Evolutionary conservation across 306 rosid genomes (phyloP).

Genomic region (Purshia tridentata): DNA sequence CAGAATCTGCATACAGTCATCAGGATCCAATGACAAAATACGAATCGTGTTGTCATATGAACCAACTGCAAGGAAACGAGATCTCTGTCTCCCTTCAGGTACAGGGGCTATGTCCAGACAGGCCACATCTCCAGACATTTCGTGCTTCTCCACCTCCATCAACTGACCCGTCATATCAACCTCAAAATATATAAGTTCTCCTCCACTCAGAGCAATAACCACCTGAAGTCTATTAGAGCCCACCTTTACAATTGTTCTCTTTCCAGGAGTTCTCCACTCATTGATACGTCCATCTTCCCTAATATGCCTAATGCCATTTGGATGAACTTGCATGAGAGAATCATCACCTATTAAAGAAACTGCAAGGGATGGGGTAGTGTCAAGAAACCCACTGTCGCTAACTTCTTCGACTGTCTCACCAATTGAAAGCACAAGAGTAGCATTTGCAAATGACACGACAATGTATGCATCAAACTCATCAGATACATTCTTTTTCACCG

Average conservation of each 20-base stretch:
- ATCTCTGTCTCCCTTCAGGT: conserved; percentile 92
- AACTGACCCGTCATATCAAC: conserved; percentile 92
- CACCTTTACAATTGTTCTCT: conserved; percentile 86
- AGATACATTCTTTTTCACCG: conserved; percentile 84
- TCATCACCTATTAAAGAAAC: conserved; percentile 98
- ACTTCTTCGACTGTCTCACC: conserved; percentile 99
- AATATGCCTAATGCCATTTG: conserved; percentile 97
- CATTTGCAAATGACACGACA: conserved; percentile 91
- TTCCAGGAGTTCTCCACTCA: conserved; percentile 99
- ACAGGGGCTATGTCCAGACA: conserved; percentile 93
- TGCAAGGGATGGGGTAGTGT: conserved; percentile 89
- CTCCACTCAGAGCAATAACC: conserved; percentile 93
- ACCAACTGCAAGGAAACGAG: conserved; percentile 95
- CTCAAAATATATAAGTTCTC: conserved; percentile 93
- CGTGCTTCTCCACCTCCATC: conserved; percentile 96
- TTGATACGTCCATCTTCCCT: conserved; percentile 97
- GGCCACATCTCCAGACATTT: conserved; percentile 97
- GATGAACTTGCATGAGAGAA: conserved; percentile 99
- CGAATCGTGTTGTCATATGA: conserved; percentile 88
- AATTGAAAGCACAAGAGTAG: conserved; percentile 92
- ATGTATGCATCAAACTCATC: conserved; percentile 97
- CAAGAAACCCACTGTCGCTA: conserved; percentile 93
- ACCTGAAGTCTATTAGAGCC: conserved; percentile 94
- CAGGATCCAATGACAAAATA: conserved; percentile 89
- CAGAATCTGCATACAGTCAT: conserved; percentile 86